Evolutionary conservation across 352 stramenopile genomes (phyloP).

Genomic region (Pythium guiyangense): DNA sequence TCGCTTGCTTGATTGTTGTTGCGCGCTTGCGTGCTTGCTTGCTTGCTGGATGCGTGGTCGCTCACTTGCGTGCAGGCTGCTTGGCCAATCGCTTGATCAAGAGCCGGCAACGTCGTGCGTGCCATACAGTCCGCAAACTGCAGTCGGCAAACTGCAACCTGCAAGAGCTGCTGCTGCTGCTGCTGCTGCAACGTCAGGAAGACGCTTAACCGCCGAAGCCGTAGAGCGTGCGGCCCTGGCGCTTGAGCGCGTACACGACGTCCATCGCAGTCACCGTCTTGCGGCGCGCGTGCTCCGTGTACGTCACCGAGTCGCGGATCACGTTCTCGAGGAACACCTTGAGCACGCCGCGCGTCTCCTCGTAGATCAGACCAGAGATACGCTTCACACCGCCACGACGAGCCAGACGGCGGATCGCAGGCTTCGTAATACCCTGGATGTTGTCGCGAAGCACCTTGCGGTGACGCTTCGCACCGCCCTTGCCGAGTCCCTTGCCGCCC

Average conservation of each 20-base stretch:
- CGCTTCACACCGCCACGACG: slow-evolving; percentile 97
- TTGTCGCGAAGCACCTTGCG: slow-evolving; percentile 89
- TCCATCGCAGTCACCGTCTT: slow-evolving; percentile 99
- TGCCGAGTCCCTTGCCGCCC: slow-evolving; percentile 78
- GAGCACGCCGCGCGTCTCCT: no score
- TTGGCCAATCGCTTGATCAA: no score
- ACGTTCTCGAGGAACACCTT: slow-evolving; percentile 98
- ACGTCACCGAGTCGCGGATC: slow-evolving; percentile 95
- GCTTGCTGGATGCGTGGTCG: no score
- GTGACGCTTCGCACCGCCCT: slow-evolving; percentile 83
- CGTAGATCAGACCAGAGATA: no score
- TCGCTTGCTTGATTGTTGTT: no score
- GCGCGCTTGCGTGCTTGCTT: no score
- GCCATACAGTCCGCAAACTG: no score
- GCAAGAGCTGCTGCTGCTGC: no score
- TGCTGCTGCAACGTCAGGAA: no score
- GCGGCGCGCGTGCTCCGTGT: slow-evolving; percentile 94
- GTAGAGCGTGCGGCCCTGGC: slow-evolving; percentile 94
- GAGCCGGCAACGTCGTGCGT: no score
- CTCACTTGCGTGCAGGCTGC: no score
- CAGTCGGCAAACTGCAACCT: no score
- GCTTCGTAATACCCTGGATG: slow-evolving; percentile 92
- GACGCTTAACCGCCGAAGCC: slow-evolving; percentile 87
- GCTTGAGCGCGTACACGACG: slow-evolving; percentile 97
- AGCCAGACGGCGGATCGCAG: slow-evolving; percentile 96